These are phyloP conservation scores for Termitomyces sp. DNA, from an alignment of 768 basidiomycete species.

Conservation along the genomic window DNA sequence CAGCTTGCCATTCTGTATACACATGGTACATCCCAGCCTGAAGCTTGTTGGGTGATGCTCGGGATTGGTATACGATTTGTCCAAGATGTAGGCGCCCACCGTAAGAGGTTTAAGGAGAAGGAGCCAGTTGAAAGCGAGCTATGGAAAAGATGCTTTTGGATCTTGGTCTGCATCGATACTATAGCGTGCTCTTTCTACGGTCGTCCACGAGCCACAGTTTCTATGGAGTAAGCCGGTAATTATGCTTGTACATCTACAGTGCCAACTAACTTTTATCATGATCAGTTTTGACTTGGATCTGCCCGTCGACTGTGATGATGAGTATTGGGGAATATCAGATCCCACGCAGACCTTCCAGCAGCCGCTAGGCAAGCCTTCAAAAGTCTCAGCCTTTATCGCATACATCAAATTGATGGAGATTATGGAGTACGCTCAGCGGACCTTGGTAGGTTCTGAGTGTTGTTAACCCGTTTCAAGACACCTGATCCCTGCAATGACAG, in stretches of 20 bases:
- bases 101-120: constrained; percentile 24
- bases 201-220: constrained; percentile 15
- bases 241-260: neutral
- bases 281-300: constrained; percentile 69
- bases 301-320: constrained; percentile 57
- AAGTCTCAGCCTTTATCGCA: constrained; percentile 48
- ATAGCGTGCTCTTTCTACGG: constrained; percentile 14
- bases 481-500: neutral
- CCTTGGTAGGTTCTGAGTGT: constrained; percentile 36
- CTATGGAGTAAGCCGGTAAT: constrained; percentile 10
- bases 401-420: constrained; percentile 56
- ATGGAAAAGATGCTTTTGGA: constrained; percentile 53
- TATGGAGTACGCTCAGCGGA: constrained; percentile 55
- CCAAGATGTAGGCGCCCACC: constrained; percentile 55
- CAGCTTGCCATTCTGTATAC: constrained; percentile 36
- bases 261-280: neutral
- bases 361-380: constrained; percentile 51
- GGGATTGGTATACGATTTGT: constrained; percentile 53
- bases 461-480: neutral
- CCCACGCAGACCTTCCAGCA: constrained; percentile 52
- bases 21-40: constrained; percentile 38
- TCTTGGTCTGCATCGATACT: constrained; percentile 18
- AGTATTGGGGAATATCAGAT: constrained; percentile 58
- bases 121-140: constrained; percentile 48
- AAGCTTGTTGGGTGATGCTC: constrained; percentile 45